A percentile compares a stretch with the other conserved stretches of the same genome.
Evolutionary conservation across 1,284 basidiomycete genomes (phyloP).

Genomic region (Phylloporus sp.): DNA sequence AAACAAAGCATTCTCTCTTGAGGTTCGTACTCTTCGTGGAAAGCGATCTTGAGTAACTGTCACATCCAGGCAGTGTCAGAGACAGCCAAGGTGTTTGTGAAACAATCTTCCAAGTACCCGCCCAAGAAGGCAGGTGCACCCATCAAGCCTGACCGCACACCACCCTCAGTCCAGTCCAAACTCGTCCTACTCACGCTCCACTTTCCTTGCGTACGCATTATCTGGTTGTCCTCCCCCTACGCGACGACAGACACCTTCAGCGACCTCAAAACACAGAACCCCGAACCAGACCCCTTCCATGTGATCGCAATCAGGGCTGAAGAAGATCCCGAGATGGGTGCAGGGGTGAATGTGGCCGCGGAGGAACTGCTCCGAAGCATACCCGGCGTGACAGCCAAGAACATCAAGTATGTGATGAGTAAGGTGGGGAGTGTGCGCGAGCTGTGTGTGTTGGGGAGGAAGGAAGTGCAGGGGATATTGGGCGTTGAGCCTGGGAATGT

Average conservation of each 20-base stretch:
- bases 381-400: constrained; percentile 85
- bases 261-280: constrained; percentile 86
- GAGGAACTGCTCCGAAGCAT: constrained; percentile 76
- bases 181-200: constrained; percentile 88
- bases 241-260: constrained; percentile 92
- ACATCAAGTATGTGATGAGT: constrained; percentile 84
- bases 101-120: constrained; percentile 55
- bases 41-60: constrained; percentile 3
- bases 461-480: constrained; percentile 74
- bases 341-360: constrained; percentile 71
- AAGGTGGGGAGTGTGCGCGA: constrained; percentile 78
- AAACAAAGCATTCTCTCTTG: constrained; percentile 92
- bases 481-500: constrained; percentile 83
- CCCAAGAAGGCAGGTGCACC: constrained; percentile 52
- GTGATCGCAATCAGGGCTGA: constrained; percentile 85
- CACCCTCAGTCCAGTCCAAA: constrained; percentile 79
- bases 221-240: constrained; percentile 97
- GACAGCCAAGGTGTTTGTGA: constrained; percentile 64
- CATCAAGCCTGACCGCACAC: constrained; percentile 44
- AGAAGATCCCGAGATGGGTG: constrained; percentile 65
- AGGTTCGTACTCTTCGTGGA: constrained; percentile 52
- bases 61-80: constrained; percentile 56
- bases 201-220: constrained; percentile 90
- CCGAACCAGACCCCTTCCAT: constrained; percentile 80
- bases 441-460: constrained; percentile 69